These are phyloP conservation scores for Tephrocybe sp. DNA, from an alignment of 768 basidiomycete genomes.

Conservation along the genomic window DNA sequence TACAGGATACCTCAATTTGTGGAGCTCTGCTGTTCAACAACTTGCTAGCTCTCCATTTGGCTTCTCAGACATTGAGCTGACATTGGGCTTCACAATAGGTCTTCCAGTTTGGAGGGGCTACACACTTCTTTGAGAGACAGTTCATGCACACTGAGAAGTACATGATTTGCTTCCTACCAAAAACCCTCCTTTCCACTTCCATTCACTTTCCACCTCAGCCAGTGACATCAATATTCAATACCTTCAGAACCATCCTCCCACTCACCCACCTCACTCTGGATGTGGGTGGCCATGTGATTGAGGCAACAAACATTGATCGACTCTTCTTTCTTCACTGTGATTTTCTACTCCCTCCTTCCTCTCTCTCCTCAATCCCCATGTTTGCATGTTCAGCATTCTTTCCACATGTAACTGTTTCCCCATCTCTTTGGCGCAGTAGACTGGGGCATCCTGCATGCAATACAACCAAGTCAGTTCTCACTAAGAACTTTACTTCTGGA, in stretches of 20 bases:
- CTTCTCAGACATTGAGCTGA: background rate
- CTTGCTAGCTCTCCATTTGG: background rate
- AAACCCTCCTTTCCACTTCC: background rate
- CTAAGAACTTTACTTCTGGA: constrained; percentile 17
- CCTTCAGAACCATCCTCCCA: background rate
- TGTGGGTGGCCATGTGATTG: no score
- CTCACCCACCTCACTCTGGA: no score
- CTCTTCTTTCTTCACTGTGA: constrained; percentile 3
- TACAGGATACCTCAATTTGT: background rate
- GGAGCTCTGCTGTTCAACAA: background rate
- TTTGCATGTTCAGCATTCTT: constrained; percentile 5
- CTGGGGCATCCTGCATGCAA: constrained; percentile 25
- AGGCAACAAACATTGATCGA: background rate
- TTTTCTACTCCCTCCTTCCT: background rate
- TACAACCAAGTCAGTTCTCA: constrained; percentile 17
- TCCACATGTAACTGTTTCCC: background rate
- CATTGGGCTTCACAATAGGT: background rate
- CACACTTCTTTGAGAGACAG: background rate
- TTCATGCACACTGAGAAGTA: background rate
- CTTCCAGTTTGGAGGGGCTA: background rate
- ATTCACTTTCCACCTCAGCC: background rate
- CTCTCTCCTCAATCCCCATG: no score
- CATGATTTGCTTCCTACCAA: background rate
- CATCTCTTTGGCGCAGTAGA: constrained; percentile 24
- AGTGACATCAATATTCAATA: background rate